A percentile compares a stretch with the other conserved stretches of the same genome.
Evolutionary conservation across 1,284 basidiomycete species (phyloP).

Genomic region (Cutaneotrichosporon mucoides): DNA sequence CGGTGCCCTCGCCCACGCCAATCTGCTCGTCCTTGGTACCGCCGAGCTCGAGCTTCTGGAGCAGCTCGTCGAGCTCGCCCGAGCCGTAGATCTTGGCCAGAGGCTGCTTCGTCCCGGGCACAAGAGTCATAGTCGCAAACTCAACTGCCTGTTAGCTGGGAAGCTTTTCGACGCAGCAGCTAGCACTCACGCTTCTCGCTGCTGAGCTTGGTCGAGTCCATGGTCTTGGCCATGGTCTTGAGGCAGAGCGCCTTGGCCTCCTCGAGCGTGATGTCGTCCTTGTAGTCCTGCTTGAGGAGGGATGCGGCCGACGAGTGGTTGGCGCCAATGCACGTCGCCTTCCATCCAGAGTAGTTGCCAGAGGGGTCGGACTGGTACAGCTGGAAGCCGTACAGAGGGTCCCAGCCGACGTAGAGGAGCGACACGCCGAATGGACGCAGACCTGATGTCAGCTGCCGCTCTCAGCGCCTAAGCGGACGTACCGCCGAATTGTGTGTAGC

Average conservation of each 20-base stretch:
- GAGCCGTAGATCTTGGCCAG: slow-evolving; percentile 90
- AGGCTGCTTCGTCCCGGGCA: slow-evolving; percentile 70
- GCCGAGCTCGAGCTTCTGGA: slow-evolving; percentile 76
- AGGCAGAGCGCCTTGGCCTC: slow-evolving; percentile 89
- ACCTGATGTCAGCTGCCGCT: slow-evolving; percentile 53
- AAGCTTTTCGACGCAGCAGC: too few relatives aligned
- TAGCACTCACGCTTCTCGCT: slow-evolving; percentile 79
- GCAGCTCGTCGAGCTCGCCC: slow-evolving; percentile 80
- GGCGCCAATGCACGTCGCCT: slow-evolving; percentile 94
- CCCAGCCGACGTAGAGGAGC: slow-evolving; percentile 92
- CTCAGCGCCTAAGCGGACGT: not conserved
- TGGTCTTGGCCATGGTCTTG: slow-evolving; percentile 97
- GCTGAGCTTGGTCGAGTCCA: slow-evolving; percentile 95
- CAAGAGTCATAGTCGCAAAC: slow-evolving; percentile 87
- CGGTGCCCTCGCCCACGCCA: slow-evolving; percentile 45
- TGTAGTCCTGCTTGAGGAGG: slow-evolving; percentile 96
- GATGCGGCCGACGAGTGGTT: slow-evolving; percentile 69
- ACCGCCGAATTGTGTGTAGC: slow-evolving; percentile 97
- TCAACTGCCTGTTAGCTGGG: slow-evolving; percentile 63
- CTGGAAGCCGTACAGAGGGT: slow-evolving; percentile 94
- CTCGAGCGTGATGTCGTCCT: slow-evolving; percentile 85
- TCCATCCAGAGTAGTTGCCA: slow-evolving; percentile 99
- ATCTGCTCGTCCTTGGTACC: slow-evolving; percentile 67
- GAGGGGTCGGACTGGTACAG: slow-evolving; percentile 98
- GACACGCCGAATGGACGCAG: slow-evolving; percentile 97